Base-by-base conservation (phyloP, 1,139 yeast genomes). In the Scheffersomyces lignicola region DNA sequence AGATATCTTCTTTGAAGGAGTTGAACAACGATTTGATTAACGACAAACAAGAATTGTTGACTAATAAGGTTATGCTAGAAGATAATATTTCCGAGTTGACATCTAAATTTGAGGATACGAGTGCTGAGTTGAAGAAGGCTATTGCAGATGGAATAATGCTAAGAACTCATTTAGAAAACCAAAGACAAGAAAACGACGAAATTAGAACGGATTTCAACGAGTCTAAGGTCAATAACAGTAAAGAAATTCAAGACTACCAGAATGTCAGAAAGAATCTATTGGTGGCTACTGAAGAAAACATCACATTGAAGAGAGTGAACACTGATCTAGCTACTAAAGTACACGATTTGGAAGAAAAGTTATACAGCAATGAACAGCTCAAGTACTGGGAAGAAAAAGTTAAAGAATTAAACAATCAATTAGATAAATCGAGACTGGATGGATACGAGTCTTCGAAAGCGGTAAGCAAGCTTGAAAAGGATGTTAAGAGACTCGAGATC, bases 31-130 rank as follows among this genome's bases (percentile, higher is more conserved):
- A 78, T 39, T 51, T 80, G 22, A 56, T 71, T 11, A 47, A 47
- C 16, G 77, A 80, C 52, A 63, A 83, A 51, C 78, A 74, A 51
- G 55, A 63, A 20, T 58, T 83, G 27, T 53, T 75, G 34, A 61
- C 56, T 13, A 69, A 73, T 2, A 77, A 77, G 47, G 72, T 69
- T 21, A 50, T 51, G 4, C 53, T 82, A 24, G 80, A 78, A 46
- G 56, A 55, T 6, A 66, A 72, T 32, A 57, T 78, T n/a, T 56
- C 66, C 29, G 62, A 60, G 1, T 56, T 79, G 12, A 64, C 64
- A 17, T 60, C 59, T 18, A 69, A 70, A 36, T 65, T 76, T 37
- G 75, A 75, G 28, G 70, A 65, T 21, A 69, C 71, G 29, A 48
- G 63, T 3, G 51, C 58, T 3, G 60, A 62, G 31, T 62, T 72